A percentile compares a stretch with the other conserved stretches of the same genome.
Conservation (phyloP, 2,329 filamentous ascomycete genomes). For the Ophiostoma sp. region DNA sequence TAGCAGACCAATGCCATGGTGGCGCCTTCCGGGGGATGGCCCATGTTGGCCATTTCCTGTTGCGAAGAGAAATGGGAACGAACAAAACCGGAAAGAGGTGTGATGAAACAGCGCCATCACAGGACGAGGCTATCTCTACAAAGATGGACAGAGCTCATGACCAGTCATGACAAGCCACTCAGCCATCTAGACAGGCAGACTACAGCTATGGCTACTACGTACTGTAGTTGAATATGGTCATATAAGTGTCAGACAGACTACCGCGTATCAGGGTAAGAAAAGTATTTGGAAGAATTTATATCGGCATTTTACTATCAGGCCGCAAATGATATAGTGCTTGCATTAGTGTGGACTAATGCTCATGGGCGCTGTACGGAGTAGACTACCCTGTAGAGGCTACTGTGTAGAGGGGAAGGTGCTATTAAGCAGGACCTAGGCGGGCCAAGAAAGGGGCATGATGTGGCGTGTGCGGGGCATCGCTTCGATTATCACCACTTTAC, state of each 20-base stretch:
- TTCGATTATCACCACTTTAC: no score
- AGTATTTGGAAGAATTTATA: no score
- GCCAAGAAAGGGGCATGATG: neutral
- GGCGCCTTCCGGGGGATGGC: neutral
- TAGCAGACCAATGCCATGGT: neutral
- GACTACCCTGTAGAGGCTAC: neutral
- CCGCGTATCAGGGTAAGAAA: neutral
- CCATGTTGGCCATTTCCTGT: neutral
- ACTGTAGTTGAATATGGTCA: neutral
- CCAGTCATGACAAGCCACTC: neutral
- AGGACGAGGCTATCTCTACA: neutral
- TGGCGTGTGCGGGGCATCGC: neutral
- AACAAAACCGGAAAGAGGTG: neutral
- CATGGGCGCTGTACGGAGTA: neutral
- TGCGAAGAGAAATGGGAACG: neutral
- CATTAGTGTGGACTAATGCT: neutral
- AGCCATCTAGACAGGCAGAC: neutral
- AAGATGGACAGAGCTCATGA: neutral
- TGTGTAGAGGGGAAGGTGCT: no score
- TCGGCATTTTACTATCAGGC: neutral
- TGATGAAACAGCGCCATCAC: neutral
- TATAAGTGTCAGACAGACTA: neutral
- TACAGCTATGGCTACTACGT: no score
- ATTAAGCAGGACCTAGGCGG: neutral
- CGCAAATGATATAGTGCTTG: neutral